Evolutionary conservation across 1,139 yeast genomes (phyloP), one percentile per base, ranked within the genome.

Genomic region (Geotrichum candidum): DNA sequence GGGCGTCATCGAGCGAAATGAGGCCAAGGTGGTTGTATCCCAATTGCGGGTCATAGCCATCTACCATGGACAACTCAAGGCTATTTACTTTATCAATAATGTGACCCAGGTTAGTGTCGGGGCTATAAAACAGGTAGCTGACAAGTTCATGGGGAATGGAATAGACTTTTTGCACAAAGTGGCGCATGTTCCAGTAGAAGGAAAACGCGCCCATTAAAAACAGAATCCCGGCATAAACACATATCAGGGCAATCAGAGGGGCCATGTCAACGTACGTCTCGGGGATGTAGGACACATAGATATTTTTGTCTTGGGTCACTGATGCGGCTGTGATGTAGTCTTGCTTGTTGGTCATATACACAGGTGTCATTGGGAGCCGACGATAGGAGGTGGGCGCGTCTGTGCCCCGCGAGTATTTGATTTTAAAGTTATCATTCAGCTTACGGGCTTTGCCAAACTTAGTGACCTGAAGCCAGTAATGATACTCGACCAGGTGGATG

Each of bases 1-100:
- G 50, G 2, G 62, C 60, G 52, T 62, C 64, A 35, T 62, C 60
- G 3, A 51, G 53, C 3, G 61, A 54, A 22, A 62, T 38, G 7
- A 62, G 46, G 6, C 64, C 64, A 15, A 59, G 18, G 51, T 62
- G 62, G 48, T 62, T 62, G 46, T 62, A 59, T 3, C 64, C 64
- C 5, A 58, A 38, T 5, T 50, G 50, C 2, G 64, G 61, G 45
- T 62, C 64, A 41, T 45, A 62, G 4, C 64, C 64, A 46, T 62
- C 64, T 1, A 57, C 58, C 62, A 62, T 59, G 2, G 58, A 53
- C 22, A 62, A 38, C 18, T 56, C 53, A 2, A 60, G 51, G 7
- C 52, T 33, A 11, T 41, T 1, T 1, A 62, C 45, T 23, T 62
- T 62, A 18, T 56, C 54, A 23, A 54, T 18, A 11, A 62, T 50